Evolutionary conservation across 768 basidiomycete species (phyloP), one percentile per base, ranked within the genome.

Genomic region (Trametes cinnabarina): DNA sequence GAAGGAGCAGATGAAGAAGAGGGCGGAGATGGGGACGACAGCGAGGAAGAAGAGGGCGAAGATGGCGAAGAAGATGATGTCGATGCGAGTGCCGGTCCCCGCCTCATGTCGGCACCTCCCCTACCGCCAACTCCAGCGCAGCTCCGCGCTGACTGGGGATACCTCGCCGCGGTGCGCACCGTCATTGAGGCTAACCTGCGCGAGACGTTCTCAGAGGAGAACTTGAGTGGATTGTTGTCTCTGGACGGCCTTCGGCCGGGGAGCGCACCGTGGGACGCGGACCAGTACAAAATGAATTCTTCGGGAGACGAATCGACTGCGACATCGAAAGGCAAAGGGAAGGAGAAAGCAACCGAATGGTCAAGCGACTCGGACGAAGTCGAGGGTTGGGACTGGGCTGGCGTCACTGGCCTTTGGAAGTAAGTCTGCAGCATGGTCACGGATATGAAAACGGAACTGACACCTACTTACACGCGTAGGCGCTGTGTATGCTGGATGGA

Each of bases 321-420:
- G 35, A 49, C 37, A 7, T 22, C 37, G 35, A 49, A 39, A 4
- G 52, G 40, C 14, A 64, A 61, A 46, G 57, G 51, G 1, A 60
- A 57, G 42, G 61, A 35, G 32, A 49, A 37, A 44, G 59, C 20
- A 32, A 7, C 30, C 30, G 30, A 6, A 0, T 32, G 7, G 7
- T 2, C 15, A 47, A 32, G 30, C 3, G 60, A 32, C 17, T 17
- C 6, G 2, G 71, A 65, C 25, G 58, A 60, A 3, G 71, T 69
- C 46, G 69, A 71, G 5, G 82, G 82, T 4, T 83, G 81, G 81
- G 82, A 84, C 63, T 85, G 84, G 83, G 83, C 82, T 1, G 83
- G 81, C 8, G 80, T 77, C 2, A 66, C 73, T 41, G 83, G 83
- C 17, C 70, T 75, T 47, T 85, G 82, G 82, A 74, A 76, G 82